Percentiles rank a stretch among this genome's conserved stretches.
Evolutionary conservation across 164 flowering plant genomes (phyloP).

Genomic region (Cinnamomum micranthum): DNA sequence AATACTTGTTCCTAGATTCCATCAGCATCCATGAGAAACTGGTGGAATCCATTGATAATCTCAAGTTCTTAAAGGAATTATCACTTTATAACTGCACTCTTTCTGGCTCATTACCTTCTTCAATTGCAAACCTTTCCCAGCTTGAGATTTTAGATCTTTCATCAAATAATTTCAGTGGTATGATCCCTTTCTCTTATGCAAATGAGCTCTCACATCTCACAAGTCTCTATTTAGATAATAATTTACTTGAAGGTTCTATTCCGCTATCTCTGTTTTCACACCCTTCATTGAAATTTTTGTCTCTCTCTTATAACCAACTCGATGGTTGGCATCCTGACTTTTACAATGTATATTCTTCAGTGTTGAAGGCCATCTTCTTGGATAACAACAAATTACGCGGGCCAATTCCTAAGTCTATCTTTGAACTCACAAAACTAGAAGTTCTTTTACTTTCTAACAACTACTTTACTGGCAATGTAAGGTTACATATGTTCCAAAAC

Average conservation of each 20-base stretch:
- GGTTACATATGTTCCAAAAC: neutral
- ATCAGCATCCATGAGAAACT: neutral
- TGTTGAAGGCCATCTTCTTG: accelerated
- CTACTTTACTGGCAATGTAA: neutral
- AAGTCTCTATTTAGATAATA: accelerated
- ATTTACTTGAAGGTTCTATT: neutral
- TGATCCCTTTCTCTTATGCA: neutral
- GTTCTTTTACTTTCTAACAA: neutral
- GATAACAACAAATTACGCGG: neutral
- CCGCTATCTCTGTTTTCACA: neutral
- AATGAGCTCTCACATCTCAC: neutral
- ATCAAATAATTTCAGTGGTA: neutral
- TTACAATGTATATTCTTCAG: neutral
- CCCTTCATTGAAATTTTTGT: neutral
- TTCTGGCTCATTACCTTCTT: slow-evolving; percentile 36
- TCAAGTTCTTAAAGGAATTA: slow-evolving; percentile 22
- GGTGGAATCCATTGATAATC: slow-evolving; percentile 12
- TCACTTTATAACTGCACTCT: slow-evolving; percentile 23
- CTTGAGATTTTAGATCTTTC: neutral
- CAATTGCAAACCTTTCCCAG: slow-evolving; percentile 10
- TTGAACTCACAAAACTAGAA: neutral
- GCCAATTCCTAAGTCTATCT: neutral
- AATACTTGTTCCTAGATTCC: neutral
- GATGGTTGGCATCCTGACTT: neutral
- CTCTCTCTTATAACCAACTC: neutral